Evolutionary conservation across 2,329 filamentous ascomycete genomes (phyloP), one percentile per base, ranked within the genome.

Genomic region (Aspergillus sp.): DNA sequence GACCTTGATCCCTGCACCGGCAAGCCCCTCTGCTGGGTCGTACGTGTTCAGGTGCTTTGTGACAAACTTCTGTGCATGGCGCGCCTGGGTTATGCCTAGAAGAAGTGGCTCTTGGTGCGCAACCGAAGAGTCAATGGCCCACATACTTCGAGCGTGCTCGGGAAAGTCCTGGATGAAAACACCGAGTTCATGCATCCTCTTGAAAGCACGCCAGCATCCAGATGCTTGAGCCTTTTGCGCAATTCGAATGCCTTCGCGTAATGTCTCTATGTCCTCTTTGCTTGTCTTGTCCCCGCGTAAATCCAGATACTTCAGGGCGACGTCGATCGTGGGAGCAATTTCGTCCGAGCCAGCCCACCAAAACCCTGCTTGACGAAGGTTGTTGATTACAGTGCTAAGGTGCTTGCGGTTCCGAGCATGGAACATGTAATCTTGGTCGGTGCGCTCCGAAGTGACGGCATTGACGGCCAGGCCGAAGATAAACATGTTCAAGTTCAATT

Each of bases 341-440:
- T 92, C 75, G 0, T 86, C 85, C 68, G 90, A 92, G 51, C 92
- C 93, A 0, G 89, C 89, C 77, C 91, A 93, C 74, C 94, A 96
- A 70, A 96, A 96, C 52, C 90, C 91, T 6, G 91, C 88, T 70
- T 95, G 90, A 17, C 91, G 86, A 48, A 96, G 75, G 69, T 97
- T 96, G 58, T 83, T 84, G 4, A 96, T 88, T 2, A 96, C 79
- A 56, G 86, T 81, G 25, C 88, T 78, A 11, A 96, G 79, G 41
- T 83, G 82, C 63, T 87, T 88, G 30, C 84, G 80, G 67, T 93
- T 93, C 11, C 84, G 86, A 0, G 86, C 84, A 68, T 96, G 90
- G 68, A 97, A 97, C 64, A 98, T 89, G 71, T 96, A 97, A 72
- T 97, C 93, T 58, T 85, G 81, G 68, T 94, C 94, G 0, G 84